phyloP scores from a whole-genome alignment of 805 yeast species.

The Kuraishia hungarica region DNA sequence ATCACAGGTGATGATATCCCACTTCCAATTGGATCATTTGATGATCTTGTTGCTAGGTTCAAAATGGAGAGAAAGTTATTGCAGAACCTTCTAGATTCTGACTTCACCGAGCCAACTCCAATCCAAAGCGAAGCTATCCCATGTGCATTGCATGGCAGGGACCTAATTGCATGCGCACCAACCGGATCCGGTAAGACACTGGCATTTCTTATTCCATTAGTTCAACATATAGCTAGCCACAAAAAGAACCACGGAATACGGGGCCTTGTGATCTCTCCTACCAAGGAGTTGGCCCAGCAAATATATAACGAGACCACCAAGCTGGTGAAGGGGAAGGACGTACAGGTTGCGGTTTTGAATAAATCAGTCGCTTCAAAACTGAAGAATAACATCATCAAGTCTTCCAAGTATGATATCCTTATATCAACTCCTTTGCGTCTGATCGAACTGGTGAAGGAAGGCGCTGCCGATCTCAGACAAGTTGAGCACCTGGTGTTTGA shows the following conservation, averaged over 20 bases:
- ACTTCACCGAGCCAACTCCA: constrained; percentile 82
- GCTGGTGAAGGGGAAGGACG: constrained; percentile 45
- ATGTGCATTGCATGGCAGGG: constrained; percentile 56
- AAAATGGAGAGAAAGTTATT: constrained; percentile 50
- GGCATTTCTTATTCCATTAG: constrained; percentile 77
- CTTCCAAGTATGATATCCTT: constrained; percentile 66
- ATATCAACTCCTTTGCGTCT: constrained; percentile 86
- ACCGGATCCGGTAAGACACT: constrained; percentile 98
- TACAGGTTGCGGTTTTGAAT: constrained; percentile 58
- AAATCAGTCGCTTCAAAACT: constrained; percentile 66
- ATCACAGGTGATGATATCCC: constrained; percentile 82
- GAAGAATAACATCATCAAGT: constrained; percentile 47
- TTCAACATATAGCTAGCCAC: constrained; percentile 35
- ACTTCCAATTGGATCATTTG: constrained; percentile 85
- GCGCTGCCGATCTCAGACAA: constrained; percentile 46
- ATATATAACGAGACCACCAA: constrained; percentile 61
- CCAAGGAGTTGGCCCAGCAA: constrained; percentile 89
- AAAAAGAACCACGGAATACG: constrained; percentile 43
- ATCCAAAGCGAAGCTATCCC: constrained; percentile 92
- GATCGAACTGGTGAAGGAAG: constrained; percentile 65
- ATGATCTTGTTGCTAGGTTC: constrained; percentile 66
- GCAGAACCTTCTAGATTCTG: constrained; percentile 56
- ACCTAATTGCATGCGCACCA: constrained; percentile 90
- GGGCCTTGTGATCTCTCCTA: constrained; percentile 84
- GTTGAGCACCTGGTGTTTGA: constrained; percentile 81